Base-by-base conservation (phyloP, 352 stramenopile genomes). In the Salisapilia sapeloensis region DNA sequence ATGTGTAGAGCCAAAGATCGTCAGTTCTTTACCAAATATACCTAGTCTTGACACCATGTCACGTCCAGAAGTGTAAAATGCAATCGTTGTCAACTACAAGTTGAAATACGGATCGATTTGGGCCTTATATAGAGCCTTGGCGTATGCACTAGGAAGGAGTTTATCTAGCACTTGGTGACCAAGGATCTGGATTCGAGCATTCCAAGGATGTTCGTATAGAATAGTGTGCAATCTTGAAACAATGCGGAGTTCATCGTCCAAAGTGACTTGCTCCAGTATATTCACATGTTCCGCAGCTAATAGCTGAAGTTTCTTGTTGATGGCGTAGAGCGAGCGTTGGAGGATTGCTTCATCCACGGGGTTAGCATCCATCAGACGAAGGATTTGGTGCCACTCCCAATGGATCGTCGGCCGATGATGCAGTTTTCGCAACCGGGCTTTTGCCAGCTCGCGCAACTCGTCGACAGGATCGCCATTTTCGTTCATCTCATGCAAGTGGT, bases 91-190 rank as follows among this genome's bases (percentile, higher is more conserved):
- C n/a, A 24, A 14, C 48, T 56, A 81, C 29, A 80, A 33, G 29
- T 80, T 74, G 33, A 61, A 86, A 30, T 81, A 80, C 29, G 66
- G 63, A 29, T 86, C 63, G 20, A 86, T 59, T 28, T 71, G 72
- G 6, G 61, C 39, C 42, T 76, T 78, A 59, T 85, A 85, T 27
- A 50, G 42, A 19, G 63, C 63, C 31, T 72, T 71, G 6, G 67
- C 63, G 31, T 66, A 85, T 10, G 69, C 61, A 0, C 50, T 74
- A 6, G 69, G 69, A 1, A 85, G 41, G 6, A 85, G 44, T 27
- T 77, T 74, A 1, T 37, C 33, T 10, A 85, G 42, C 4, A 70
- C 38, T 13, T 37, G 35, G 31, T 75, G 58, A 1, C 65, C 69
- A 3, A 82, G 42, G 19, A 82, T 31, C 34, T 85, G 69, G 8